These are phyloP conservation scores for Plantago coronopus DNA, from an alignment of 305 asterid species.

Conservation along the genomic window DNA sequence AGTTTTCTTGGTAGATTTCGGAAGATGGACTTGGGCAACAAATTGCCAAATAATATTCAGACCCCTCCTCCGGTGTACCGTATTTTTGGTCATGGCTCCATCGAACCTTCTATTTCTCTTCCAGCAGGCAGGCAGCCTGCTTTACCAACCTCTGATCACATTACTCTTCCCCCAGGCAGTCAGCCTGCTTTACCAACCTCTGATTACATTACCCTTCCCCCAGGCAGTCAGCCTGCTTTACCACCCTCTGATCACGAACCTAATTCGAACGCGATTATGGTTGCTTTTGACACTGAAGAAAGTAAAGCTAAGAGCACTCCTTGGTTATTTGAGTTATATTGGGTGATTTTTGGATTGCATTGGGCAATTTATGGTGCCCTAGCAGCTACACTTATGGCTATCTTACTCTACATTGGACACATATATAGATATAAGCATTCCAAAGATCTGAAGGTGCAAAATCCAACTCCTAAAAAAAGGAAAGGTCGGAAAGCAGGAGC, in stretches of 20 bases:
- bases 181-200: constrained; percentile 46
- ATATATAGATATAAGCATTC: constrained; percentile 26
- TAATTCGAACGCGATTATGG: too few species aligned
- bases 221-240: constrained; percentile 38
- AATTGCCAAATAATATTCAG: constrained; percentile 43
- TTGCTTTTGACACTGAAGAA: constrained; percentile 27
- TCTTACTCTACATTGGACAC: constrained; percentile 24
- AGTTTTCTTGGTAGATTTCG: constrained; percentile 37
- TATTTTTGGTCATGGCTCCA: constrained; percentile 50
- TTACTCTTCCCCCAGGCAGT: constrained; percentile 49
- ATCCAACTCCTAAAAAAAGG: constrained; percentile 45
- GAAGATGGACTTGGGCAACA: constrained; percentile 25
- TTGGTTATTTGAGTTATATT: constrained; percentile 15
- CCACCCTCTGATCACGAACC: constrained; percentile 37
- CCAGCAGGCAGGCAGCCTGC: constrained; percentile 44
- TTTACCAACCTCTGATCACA: constrained; percentile 42
- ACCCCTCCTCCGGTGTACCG: constrained; percentile 57
- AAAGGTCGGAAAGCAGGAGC: constrained; percentile 53
- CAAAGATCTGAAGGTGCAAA: constrained; percentile 38
- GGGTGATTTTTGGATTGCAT: constrained; percentile 23
- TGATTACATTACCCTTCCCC: constrained; percentile 59
- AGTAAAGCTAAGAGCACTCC: constrained; percentile 41
- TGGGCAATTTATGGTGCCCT: constrained; percentile 27
- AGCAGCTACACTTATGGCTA: constrained; percentile 34
- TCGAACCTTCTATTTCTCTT: constrained; percentile 52